Evolutionary conservation across 371 early-diverging fungal species (phyloP).

Genomic region (Mortierella sp.): DNA sequence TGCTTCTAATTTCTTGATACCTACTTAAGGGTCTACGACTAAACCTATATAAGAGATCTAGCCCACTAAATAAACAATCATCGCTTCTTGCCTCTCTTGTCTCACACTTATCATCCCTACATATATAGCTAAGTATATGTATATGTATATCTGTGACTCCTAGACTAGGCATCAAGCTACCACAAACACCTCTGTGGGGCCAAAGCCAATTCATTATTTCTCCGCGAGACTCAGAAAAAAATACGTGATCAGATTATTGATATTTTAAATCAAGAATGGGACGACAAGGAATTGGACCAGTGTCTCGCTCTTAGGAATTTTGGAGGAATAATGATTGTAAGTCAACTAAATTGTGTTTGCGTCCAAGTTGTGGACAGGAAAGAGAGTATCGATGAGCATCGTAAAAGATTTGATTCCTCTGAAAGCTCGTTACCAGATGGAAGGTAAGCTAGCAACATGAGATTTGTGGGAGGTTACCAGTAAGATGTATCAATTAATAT

Average conservation of each 20-base stretch:
- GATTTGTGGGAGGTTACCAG: too few relatives aligned
- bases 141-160: too few relatives aligned
- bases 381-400: background rate
- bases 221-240: background rate
- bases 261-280: constrained; percentile 9
- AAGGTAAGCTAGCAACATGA: background rate
- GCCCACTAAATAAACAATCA: too few relatives aligned
- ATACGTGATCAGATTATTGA: background rate
- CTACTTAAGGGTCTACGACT: too few relatives aligned
- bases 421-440: too few relatives aligned
- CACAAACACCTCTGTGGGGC: background rate
- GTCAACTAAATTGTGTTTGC: background rate
- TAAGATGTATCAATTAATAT: too few relatives aligned
- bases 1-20: too few relatives aligned
- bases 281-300: constrained; percentile 1
- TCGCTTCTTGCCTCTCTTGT: too few relatives aligned
- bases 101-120: too few relatives aligned
- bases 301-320: background rate
- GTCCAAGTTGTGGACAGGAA: background rate
- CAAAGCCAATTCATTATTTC: background rate
- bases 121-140: too few relatives aligned
- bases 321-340: constrained; percentile 5
- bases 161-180: too few relatives aligned
- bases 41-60: too few relatives aligned
- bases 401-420: background rate